Evolutionary conservation across 116 monocot species (phyloP), one percentile per base, ranked within the genome.

Genomic region (Thalassia testudinum): DNA sequence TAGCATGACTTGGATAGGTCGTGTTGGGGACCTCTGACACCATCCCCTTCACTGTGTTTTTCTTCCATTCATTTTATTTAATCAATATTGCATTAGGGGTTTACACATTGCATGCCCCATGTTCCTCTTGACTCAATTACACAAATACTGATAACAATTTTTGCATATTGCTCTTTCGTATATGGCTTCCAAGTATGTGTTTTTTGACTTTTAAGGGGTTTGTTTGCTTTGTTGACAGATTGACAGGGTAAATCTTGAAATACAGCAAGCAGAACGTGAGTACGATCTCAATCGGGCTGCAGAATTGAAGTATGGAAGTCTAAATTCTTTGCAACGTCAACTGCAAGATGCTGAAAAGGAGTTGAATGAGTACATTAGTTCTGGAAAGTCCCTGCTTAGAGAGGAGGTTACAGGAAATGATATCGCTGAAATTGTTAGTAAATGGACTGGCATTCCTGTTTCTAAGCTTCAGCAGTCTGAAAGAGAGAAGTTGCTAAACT

Each of bases 391-490:
- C 4, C 83, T 99, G 90, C 82, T 99, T 7, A 72, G 99, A 37
- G 99, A 99, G 66, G 99, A 99, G 56, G 99, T 99, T 10, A 86
- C 86, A 8, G 82, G 64, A 21, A 70, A 72, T 62, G 99, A 99
- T 56, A 99, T 99, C 61, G 90, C 99, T 38, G 99, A 99, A 59
- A 83, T 99, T 42, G 99, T 91, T 10, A 86, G 91, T 60, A 99
- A 91, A 59, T 99, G 99, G 99, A 99, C 99, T 8, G 91, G 91
- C 18, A 99, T 99, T 37, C 99, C 99, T 12, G 78, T 99, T 24
- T 90, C 99, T 25, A 99, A 99, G 64, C 53, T 99, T 42, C 76
- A 99, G 56, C 86, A 99, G 34, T 86, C 99, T 16, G 99, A 99
- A 21, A 77, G 86, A 53, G 91, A 86, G 24, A 99, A 99, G 48